Conservation (phyloP, 208 protist species). For the Lotmaria passim region DNA sequence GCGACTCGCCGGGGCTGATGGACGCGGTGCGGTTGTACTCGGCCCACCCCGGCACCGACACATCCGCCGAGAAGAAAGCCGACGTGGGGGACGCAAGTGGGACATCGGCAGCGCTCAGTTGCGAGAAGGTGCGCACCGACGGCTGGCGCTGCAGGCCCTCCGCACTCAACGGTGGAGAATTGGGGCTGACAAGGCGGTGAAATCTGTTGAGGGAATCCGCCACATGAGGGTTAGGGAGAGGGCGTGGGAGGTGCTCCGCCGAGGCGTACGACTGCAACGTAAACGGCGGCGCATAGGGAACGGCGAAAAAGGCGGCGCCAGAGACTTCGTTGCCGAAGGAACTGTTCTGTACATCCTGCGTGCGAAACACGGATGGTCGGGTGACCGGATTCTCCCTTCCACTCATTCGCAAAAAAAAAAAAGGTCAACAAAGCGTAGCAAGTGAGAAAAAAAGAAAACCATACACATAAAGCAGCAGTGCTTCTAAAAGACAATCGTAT, state of each 20-base stretch:
- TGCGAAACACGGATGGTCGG: conserved; percentile 23
- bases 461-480: not conserved
- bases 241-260: not conserved
- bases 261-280: not conserved
- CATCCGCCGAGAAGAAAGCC: not conserved
- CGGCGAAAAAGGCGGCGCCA: not conserved
- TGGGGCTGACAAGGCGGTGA: not conserved
- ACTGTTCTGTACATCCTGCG: conserved; percentile 7
- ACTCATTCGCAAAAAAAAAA: not conserved
- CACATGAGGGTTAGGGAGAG: not conserved
- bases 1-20: not conserved
- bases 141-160: conserved; percentile 1
- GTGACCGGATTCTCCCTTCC: conserved; percentile 14
- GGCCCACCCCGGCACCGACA: not conserved
- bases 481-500: too few species aligned
- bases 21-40: conserved; percentile 14
- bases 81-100: conserved; percentile 1
- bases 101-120: conserved; percentile 8
- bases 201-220: not conserved
- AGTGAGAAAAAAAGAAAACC: not conserved
- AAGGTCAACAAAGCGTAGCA: not conserved
- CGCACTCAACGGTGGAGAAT: not conserved
- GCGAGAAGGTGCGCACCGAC: conserved; percentile 28
- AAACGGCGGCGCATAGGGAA: not conserved
- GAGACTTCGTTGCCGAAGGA: not conserved